Evolutionary conservation across 257 asterid genomes (phyloP), one percentile per base, ranked within the genome.

Genomic region (Fraxinus excelsior): DNA sequence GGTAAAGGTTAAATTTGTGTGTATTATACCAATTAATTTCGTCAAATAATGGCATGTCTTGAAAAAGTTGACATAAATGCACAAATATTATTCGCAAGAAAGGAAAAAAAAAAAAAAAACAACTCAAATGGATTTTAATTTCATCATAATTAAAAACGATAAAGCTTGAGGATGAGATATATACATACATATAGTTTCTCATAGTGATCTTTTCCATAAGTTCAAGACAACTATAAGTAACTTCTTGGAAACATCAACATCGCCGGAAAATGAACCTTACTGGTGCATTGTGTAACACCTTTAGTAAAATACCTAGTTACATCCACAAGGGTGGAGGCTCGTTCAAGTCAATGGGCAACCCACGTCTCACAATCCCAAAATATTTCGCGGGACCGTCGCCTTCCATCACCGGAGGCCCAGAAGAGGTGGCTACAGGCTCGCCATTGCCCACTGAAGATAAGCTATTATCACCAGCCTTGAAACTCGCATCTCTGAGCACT

Each of bases 321-420:
- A 92, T 80, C 97, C 97, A 92, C 85, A 91, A 16, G 42, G 98
- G 97, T 31, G 99, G 97, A 7, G 99, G 99, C 85, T 94, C 96
- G 82, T 94, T 94, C 88, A 94, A 79, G 84, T 94, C 99, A 7
- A 94, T 89, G 51, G 96, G 88, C 85, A 94, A 70, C 71, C 99
- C 99, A 44, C 97, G 99, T 25, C 89, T 77, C 66, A 87, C 92
- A n/a, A 86, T 82, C 80, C 94, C 95, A n/a, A 88, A 90, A 76
- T 53, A 87, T 71, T 69, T 89, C 23, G 86, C 92, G 75, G 90
- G 86, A 26, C 73, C 69, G 2, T 81, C 91, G 3, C 40, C 78
- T 3, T 82, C 96, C 5, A 21, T 78, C 5, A 64, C 86, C 72
- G 91, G 84, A 29, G 75, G 40, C 0, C 26, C 87, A 35, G 69